Conservation (phyloP, 257 asterid genomes). For the Rauvolfia tetraphylla region DNA sequence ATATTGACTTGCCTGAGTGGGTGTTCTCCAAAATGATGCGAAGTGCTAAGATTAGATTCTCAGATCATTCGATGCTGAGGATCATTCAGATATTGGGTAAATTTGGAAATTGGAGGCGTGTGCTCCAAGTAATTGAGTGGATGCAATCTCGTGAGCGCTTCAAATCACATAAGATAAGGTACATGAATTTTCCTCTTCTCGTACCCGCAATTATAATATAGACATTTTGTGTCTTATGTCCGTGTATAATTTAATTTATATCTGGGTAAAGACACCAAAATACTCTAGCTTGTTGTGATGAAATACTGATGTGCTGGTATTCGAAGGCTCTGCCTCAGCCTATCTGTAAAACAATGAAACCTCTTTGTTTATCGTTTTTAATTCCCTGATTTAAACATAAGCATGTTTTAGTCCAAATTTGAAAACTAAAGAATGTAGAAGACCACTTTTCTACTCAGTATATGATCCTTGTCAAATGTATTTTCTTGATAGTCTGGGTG, state of each 20-base stretch:
- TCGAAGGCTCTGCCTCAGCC: neutral
- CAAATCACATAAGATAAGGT: conserved; percentile 82
- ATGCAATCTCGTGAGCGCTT: conserved; percentile 75
- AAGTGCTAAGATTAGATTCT: conserved; percentile 78
- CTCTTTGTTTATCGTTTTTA: neutral
- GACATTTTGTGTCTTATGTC: neutral
- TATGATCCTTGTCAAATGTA: neutral
- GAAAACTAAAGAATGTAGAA: neutral
- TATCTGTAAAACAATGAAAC: neutral
- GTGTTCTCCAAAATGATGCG: conserved; percentile 83
- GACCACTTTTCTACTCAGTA: neutral
- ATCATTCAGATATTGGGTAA: conserved; percentile 82
- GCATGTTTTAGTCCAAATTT: neutral
- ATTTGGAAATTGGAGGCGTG: conserved; percentile 88
- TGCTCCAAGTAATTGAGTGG: conserved; percentile 95
- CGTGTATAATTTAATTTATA: neutral
- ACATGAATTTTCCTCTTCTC: conserved; percentile 6
- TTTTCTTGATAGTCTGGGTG: neutral
- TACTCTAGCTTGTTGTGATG: neutral
- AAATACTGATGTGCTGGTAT: neutral
- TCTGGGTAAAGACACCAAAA: neutral
- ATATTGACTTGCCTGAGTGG: conserved; percentile 97
- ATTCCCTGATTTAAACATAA: neutral
- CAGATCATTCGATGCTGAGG: conserved; percentile 86
- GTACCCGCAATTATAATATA: neutral